phyloP scores from a whole-genome alignment of 306 rosid genomes.

The Prunus mira region DNA sequence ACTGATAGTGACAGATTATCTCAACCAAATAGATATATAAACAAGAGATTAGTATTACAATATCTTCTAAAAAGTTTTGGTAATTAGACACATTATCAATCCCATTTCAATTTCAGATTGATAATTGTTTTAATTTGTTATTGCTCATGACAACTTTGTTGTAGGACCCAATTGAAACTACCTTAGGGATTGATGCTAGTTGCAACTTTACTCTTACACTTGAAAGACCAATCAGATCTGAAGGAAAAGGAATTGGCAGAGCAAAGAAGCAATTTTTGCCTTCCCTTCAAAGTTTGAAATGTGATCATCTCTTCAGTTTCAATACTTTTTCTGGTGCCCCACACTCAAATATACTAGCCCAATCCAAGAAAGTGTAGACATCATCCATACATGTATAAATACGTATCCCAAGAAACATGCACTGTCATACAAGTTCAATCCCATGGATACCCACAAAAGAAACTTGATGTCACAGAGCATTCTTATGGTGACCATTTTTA shows the following conservation, averaged over 20 bases:
- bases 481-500: constrained; percentile 34
- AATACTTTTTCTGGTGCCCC: constrained; percentile 35
- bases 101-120: neutral
- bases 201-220: constrained; percentile 50
- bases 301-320: constrained; percentile 38
- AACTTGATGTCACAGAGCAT: constrained; percentile 10
- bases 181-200: constrained; percentile 10
- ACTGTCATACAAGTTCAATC: constrained; percentile 24
- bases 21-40: neutral
- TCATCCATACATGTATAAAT: constrained; percentile 30
- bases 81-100: neutral
- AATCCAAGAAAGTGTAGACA: neutral
- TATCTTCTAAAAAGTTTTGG: neutral
- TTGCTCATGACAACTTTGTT: neutral
- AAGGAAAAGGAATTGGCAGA: constrained; percentile 16
- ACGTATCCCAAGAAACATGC: constrained; percentile 23
- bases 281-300: constrained; percentile 71
- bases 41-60: neutral
- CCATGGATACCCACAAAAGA: constrained; percentile 42
- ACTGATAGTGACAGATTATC: neutral
- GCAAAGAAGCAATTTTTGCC: constrained; percentile 29
- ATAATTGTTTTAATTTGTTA: neutral
- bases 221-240: neutral
- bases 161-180: constrained; percentile 17
- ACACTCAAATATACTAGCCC: constrained; percentile 1